Percentiles rank a stretch among this genome's conserved stretches.
phyloP scores from a whole-genome alignment of 2,329 filamentous ascomycete species.

The Trichophyton schoenleinii region DNA sequence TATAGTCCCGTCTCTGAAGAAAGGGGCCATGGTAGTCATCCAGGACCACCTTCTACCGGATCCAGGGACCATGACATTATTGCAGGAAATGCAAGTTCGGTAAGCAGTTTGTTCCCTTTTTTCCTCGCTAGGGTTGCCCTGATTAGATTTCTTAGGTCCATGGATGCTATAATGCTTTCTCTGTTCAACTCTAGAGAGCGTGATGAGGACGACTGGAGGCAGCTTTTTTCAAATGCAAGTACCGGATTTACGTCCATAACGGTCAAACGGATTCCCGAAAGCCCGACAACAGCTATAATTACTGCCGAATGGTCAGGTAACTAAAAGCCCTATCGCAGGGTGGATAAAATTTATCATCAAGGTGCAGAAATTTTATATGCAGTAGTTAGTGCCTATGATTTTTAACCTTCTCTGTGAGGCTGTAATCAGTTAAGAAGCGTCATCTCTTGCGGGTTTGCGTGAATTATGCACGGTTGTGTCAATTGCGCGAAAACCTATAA shows the following conservation, averaged over 20 bases:
- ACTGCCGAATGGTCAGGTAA: background rate
- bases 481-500: background rate
- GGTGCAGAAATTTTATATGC: background rate
- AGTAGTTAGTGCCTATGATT: background rate
- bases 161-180: conserved; percentile 32
- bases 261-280: background rate
- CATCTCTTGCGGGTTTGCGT: background rate
- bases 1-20: too few species aligned
- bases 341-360: background rate
- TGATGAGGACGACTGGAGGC: conserved; percentile 33
- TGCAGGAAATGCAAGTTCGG: too few species aligned
- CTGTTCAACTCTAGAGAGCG: conserved; percentile 43
- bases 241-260: background rate
- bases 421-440: background rate
- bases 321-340: background rate
- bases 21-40: too few species aligned
- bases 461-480: background rate
- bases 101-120: too few species aligned
- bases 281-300: background rate
- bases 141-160: background rate
- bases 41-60: too few species aligned
- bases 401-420: background rate
- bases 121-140: too few species aligned
- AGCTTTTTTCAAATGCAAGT: background rate
- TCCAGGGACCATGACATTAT: too few species aligned